A percentile compares a stretch with the other conserved stretches of the same genome.
phyloP scores from a whole-genome alignment of 192 early-diverging fungal species.

The Podochytrium sp. region DNA sequence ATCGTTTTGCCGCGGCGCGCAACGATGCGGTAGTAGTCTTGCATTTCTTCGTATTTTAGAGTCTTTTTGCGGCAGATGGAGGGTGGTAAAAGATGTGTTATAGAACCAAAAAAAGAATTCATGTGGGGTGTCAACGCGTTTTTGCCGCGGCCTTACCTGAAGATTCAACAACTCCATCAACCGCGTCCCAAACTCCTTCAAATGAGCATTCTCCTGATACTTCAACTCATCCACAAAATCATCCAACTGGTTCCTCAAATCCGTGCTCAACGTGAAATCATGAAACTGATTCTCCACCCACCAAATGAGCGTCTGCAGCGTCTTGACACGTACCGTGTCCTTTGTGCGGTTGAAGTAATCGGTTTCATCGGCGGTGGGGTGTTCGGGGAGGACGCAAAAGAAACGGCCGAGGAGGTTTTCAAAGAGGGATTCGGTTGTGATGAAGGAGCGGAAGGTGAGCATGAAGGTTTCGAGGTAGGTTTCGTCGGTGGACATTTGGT shows the following conservation, averaged over 20 bases:
- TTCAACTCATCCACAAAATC: slow-evolving; percentile 49
- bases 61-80: too few species aligned
- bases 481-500: slow-evolving; percentile 45
- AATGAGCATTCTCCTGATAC: not conserved
- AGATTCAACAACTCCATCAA: slow-evolving; percentile 16
- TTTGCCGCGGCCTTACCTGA: too few species aligned
- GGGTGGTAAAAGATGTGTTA: too few species aligned
- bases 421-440: slow-evolving; percentile 54
- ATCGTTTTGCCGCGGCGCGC: slow-evolving; percentile 49
- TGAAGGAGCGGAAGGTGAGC: slow-evolving; percentile 57
- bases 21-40: slow-evolving; percentile 42
- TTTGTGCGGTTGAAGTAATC: slow-evolving; percentile 50
- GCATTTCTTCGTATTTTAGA: slow-evolving; percentile 49
- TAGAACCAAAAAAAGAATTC: too few species aligned
- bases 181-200: not conserved
- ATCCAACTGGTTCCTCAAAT: slow-evolving; percentile 45
- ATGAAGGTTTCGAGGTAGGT: slow-evolving; percentile 53
- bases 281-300: slow-evolving; percentile 64
- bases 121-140: too few species aligned
- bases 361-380: slow-evolving; percentile 52
- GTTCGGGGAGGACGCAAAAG: slow-evolving; percentile 40
- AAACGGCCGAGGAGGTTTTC: slow-evolving; percentile 50
- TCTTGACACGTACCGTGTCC: slow-evolving; percentile 51
- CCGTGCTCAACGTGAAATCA: slow-evolving; percentile 54
- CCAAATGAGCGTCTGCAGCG: slow-evolving; percentile 45